Evolutionary conservation across 2,329 filamentous ascomycete species (phyloP).

Genomic region (Davidsoniella virescens): DNA sequence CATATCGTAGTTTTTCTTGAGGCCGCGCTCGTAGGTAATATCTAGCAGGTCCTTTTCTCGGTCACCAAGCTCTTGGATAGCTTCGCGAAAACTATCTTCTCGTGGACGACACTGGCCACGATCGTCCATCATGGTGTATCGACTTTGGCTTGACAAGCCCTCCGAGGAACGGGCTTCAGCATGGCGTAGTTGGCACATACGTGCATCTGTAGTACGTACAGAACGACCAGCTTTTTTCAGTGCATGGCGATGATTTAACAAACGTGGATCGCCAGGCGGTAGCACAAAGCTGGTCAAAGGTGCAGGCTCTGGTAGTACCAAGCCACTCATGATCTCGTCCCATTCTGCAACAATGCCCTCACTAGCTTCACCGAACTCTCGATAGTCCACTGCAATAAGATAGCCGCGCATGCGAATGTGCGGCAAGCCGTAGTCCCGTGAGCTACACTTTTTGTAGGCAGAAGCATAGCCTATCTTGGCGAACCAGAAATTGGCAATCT

Average conservation of each 20-base stretch:
- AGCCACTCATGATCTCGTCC: conserved; percentile 23
- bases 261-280: conserved; percentile 34
- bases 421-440: conserved; percentile 57
- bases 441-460: conserved; percentile 37
- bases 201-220: conserved; percentile 29
- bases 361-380: conserved; percentile 19
- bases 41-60: conserved; percentile 53
- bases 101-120: conserved; percentile 32
- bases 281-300: conserved; percentile 47
- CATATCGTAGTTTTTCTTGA: conserved; percentile 30
- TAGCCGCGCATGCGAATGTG: conserved; percentile 50
- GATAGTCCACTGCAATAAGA: conserved; percentile 36
- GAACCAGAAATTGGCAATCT: conserved; percentile 27
- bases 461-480: conserved; percentile 38
- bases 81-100: conserved; percentile 37
- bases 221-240: conserved; percentile 21
- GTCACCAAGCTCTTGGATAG: conserved; percentile 33
- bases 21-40: conserved; percentile 34
- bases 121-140: conserved; percentile 43
- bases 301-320: conserved; percentile 40
- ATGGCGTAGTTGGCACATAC: conserved; percentile 43
- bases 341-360: conserved; percentile 24
- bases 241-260: conserved; percentile 33
- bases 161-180: conserved; percentile 32
- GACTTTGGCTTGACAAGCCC: conserved; percentile 30